Percentiles rank a stretch among this genome's conserved stretches.
Conservation (phyloP, 1,284 basidiomycete species). For the Xerocomus minutiporus region DNA sequence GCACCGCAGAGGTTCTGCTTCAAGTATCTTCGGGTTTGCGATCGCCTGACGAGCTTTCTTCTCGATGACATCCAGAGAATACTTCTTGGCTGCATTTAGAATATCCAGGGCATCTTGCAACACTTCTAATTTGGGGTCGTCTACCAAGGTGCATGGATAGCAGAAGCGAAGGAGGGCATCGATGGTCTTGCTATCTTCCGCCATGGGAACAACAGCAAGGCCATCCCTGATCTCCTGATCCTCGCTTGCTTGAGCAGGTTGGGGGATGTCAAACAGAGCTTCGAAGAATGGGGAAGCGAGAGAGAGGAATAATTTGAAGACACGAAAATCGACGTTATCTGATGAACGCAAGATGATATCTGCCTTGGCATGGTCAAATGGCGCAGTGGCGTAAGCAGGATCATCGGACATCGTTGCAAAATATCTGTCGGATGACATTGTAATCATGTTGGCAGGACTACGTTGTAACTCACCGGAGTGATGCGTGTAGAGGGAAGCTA, state of each 20-base stretch:
- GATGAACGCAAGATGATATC: slow-evolving; percentile 14
- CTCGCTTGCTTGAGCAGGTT: neutral
- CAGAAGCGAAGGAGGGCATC: slow-evolving; percentile 24
- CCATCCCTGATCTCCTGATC: slow-evolving; percentile 15
- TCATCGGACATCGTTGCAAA: neutral
- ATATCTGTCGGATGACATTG: neutral
- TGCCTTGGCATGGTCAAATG: slow-evolving; percentile 13
- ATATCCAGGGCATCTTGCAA: slow-evolving; percentile 13
- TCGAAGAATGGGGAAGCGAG: slow-evolving; percentile 16
- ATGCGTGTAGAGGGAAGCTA: neutral
- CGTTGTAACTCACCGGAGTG: neutral
- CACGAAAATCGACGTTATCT: slow-evolving; percentile 5
- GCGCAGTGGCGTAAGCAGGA: neutral
- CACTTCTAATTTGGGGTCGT: slow-evolving; percentile 17
- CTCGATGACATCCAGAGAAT: slow-evolving; percentile 18
- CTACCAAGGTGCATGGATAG: slow-evolving; percentile 23
- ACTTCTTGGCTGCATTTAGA: slow-evolving; percentile 19
- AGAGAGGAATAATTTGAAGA: slow-evolving; percentile 16
- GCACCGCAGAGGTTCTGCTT: slow-evolving; percentile 13
- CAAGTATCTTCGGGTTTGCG: slow-evolving; percentile 13
- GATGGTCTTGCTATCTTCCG: slow-evolving; percentile 16
- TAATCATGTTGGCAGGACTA: neutral
- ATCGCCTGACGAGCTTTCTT: slow-evolving; percentile 11
- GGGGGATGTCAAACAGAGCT: slow-evolving; percentile 11
- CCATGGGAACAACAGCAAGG: slow-evolving; percentile 16